phyloP scores from a whole-genome alignment of 108 stramenopile genomes.

The Cyclostephanos tholiformis region DNA sequence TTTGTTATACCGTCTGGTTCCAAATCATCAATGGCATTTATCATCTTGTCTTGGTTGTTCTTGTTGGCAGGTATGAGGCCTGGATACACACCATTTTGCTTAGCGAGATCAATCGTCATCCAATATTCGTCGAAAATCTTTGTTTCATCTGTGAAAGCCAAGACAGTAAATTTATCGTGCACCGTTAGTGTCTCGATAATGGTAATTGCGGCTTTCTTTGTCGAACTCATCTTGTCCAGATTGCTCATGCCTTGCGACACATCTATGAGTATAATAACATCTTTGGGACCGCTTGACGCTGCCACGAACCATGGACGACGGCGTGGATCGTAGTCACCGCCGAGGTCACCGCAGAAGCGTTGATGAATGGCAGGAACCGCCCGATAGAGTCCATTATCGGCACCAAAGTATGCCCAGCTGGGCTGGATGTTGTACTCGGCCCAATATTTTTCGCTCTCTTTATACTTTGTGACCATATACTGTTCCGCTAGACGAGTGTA shows the following conservation, averaged over 20 bases:
- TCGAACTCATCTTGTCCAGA: background rate
- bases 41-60: conserved; percentile 36
- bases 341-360: too few relatives aligned
- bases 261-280: background rate
- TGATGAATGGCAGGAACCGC: conserved; percentile 34
- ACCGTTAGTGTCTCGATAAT: conserved; percentile 55
- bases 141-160: conserved; percentile 27
- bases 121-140: background rate
- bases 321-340: conserved; percentile 48
- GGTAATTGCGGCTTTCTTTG: conserved; percentile 38
- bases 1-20: conserved; percentile 29
- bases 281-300: conserved; percentile 62
- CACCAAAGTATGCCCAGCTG: conserved; percentile 43
- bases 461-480: conserved; percentile 23
- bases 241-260: background rate
- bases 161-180: conserved; percentile 49
- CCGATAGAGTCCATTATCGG: conserved; percentile 48
- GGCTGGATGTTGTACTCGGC: conserved; percentile 7
- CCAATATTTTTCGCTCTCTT: conserved; percentile 21
- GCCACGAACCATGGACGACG: conserved; percentile 67
- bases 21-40: conserved; percentile 18
- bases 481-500: conserved; percentile 25
- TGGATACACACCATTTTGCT: background rate
- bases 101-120: background rate
- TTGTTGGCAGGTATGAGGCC: conserved; percentile 36